Conservation (phyloP, 345 rosid genomes). For the Camelina sativa region DNA sequence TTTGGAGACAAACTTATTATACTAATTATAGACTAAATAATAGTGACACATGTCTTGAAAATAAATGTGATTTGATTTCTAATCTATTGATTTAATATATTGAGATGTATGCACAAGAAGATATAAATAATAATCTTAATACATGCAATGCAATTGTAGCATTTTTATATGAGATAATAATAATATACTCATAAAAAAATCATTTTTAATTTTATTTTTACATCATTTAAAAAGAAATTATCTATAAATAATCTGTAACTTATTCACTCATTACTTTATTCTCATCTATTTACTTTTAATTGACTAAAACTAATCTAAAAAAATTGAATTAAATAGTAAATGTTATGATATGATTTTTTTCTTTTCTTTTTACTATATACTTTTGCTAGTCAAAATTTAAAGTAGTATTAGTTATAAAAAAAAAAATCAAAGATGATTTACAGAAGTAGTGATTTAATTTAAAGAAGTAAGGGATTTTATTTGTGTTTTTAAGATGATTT, state of each 20-base stretch:
- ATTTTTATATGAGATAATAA: not conserved
- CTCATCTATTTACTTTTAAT: not conserved
- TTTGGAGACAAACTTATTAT: too few relatives aligned
- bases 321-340: too few relatives aligned
- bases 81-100: not conserved
- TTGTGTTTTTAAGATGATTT: not conserved
- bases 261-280: not conserved
- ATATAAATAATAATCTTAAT: not conserved
- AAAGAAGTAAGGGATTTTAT: too few relatives aligned
- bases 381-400: too few relatives aligned
- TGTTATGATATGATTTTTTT: too few relatives aligned
- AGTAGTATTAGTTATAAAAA: too few relatives aligned
- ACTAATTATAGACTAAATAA: not conserved
- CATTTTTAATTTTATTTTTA: not conserved
- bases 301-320: too few relatives aligned
- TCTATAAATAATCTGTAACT: not conserved
- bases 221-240: not conserved
- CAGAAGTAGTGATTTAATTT: too few relatives aligned
- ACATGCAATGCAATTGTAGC: not conserved
- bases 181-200: not conserved
- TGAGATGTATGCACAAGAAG: not conserved
- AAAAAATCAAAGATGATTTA: too few relatives aligned
- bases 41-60: slow-evolving; percentile 2
- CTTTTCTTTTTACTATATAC: too few relatives aligned
- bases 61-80: not conserved